A percentile compares a stretch with the other conserved stretches of the same genome.
These are phyloP conservation scores for Globisporangium barbulae DNA, from an alignment of 352 stramenopile genomes.

Conservation along the genomic window DNA sequence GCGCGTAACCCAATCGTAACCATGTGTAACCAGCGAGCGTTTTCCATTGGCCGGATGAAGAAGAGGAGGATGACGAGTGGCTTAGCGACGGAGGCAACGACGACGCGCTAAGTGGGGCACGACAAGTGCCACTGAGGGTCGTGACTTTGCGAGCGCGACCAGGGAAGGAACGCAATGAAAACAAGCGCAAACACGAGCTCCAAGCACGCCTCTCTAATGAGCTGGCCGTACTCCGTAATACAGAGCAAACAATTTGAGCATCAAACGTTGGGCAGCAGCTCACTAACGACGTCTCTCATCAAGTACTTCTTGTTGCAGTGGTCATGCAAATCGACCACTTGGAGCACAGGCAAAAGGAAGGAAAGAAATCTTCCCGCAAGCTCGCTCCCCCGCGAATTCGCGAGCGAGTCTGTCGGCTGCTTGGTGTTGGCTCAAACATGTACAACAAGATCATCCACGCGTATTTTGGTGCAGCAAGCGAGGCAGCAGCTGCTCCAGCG, in stretches of 20 bases:
- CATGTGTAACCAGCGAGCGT: background rate
- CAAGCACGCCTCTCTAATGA: background rate
- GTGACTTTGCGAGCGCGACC: background rate
- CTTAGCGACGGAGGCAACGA: background rate
- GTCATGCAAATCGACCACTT: background rate
- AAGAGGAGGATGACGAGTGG: background rate
- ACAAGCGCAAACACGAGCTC: background rate
- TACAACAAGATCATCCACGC: background rate
- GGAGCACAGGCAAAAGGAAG: background rate
- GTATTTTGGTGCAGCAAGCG: background rate
- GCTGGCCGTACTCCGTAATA: background rate
- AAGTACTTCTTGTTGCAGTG: background rate
- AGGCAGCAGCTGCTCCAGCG: background rate
- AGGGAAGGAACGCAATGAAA: background rate
- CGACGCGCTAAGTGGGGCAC: background rate
- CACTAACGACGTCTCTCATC: background rate
- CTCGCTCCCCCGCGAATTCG: background rate
- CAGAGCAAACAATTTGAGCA: background rate
- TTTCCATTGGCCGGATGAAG: background rate
- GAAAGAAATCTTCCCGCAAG: background rate
- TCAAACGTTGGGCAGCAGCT: conserved; percentile 2
- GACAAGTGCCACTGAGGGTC: background rate
- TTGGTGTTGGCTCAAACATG: background rate
- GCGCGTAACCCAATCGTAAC: background rate
- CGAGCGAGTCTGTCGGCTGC: background rate